Evolutionary conservation across 225 moss, liverwort and hornwort species (phyloP), one percentile per base, ranked within the genome.

Genomic region (Bryoerythrophyllum caledonicum): DNA sequence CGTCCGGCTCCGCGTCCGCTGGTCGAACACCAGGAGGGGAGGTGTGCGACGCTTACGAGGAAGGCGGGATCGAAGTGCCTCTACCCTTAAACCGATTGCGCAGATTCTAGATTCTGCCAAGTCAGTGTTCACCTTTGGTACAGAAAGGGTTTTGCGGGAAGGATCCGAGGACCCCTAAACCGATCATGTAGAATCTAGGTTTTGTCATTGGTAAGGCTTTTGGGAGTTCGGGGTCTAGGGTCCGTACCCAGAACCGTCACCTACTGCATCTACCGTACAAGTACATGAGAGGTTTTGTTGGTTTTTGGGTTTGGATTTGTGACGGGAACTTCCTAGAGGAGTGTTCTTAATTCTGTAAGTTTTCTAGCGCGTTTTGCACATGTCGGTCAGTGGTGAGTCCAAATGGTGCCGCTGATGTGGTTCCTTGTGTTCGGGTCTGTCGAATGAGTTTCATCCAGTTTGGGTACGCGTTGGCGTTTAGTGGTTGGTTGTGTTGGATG

Each of bases 21-120:
- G 46, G 72, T 28, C 43, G 56, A 7, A 6, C 2, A 2, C 17
- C 3, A 0, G 3, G 0, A 4, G 13, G 3, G 0, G 13, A 61
- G 61, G 61, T 17, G 34, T 21, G 73, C 48, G 61, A 49, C 61
- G 34, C 34, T 61, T 49, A 49, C 72, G 23, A 61, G 38, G 37
- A 40, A 55, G 24, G 3, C 2, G n/a, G 9, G 20, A 20, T 4
- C 19, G 51, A 49, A 49, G 49, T 14, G 19, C 4, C 17, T 19
- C 15, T 19, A 19, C 49, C 52, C 52, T n/a, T 20, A 20, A 20
- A 52, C 20, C 52, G 52, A 6, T 20, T 20, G 7, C 0, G n/a
- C 19, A 52, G 8, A 54, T n/a, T 54, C 21, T 54, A 54, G n/a
- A 19, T 23, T 54, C 3, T 23, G 0, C 21, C 8, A 9, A 4